phyloP scores from a whole-genome alignment of 441 rosid species.

The Pelargonium cotyledonis region DNA sequence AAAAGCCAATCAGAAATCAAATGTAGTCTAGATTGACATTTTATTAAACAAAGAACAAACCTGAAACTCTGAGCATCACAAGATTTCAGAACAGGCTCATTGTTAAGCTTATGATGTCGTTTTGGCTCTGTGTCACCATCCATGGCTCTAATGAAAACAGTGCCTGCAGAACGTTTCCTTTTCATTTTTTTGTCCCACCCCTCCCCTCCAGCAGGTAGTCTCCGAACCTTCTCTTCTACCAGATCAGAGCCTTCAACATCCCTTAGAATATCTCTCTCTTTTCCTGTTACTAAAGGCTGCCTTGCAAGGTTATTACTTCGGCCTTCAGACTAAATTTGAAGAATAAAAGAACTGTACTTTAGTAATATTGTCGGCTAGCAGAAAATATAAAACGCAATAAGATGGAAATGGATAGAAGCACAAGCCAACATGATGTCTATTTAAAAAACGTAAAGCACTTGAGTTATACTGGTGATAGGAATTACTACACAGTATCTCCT shows the following conservation, averaged over 20 bases:
- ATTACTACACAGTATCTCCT: background rate
- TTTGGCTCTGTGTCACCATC: slow-evolving; percentile 43
- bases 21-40: background rate
- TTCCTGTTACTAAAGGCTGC: slow-evolving; percentile 35
- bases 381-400: background rate
- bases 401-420: background rate
- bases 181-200: slow-evolving; percentile 63
- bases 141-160: slow-evolving; percentile 36
- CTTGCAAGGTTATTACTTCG: slow-evolving; percentile 30
- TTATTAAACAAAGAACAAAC: slow-evolving; percentile 22
- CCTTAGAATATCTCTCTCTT: slow-evolving; percentile 39
- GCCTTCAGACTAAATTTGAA: slow-evolving; percentile 35
- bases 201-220: slow-evolving; percentile 55
- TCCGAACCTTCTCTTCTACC: slow-evolving; percentile 44
- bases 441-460: background rate
- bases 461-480: background rate
- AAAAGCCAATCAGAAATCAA: background rate
- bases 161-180: slow-evolving; percentile 50
- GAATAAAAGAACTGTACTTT: background rate
- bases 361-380: background rate
- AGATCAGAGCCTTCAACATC: slow-evolving; percentile 39
- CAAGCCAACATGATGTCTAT: background rate
- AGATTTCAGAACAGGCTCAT: slow-evolving; percentile 34
- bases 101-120: slow-evolving; percentile 38
- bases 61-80: slow-evolving; percentile 42